Conservation (phyloP, 257 asterid genomes). For the Verbena officinalis region DNA sequence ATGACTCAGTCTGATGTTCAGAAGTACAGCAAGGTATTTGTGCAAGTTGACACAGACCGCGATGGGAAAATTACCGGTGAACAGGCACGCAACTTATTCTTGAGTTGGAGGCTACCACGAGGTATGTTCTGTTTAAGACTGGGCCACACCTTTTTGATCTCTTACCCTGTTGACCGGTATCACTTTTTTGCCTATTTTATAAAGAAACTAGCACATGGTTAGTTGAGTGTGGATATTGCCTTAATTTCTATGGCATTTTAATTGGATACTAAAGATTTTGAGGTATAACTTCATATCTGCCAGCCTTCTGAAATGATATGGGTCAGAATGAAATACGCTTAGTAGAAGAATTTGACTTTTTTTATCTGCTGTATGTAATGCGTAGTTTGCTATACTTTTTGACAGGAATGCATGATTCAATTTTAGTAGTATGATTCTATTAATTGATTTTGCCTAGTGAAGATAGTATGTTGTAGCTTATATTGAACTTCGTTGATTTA, state of each 20-base stretch:
- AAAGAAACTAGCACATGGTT: background rate
- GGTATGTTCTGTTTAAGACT: slow-evolving; percentile 45
- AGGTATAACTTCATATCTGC: background rate
- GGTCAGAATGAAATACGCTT: background rate
- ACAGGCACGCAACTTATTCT: slow-evolving; percentile 91
- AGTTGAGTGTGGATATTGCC: slow-evolving; percentile 10
- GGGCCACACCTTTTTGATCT: background rate
- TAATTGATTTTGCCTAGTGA: background rate
- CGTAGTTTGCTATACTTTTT: background rate
- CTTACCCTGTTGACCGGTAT: slow-evolving; percentile 15
- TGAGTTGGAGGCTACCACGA: slow-evolving; percentile 95
- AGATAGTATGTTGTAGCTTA: background rate
- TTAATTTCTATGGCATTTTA: slow-evolving; percentile 14
- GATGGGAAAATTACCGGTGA: slow-evolving; percentile 95
- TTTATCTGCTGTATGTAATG: slow-evolving; percentile 13
- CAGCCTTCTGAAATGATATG: slow-evolving; percentile 24
- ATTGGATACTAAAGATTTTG: slow-evolving; percentile 9
- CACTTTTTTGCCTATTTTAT: slow-evolving; percentile 3
- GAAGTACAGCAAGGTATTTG: slow-evolving; percentile 84
- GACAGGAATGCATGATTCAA: background rate
- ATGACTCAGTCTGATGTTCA: slow-evolving; percentile 83
- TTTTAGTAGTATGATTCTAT: slow-evolving; percentile 19
- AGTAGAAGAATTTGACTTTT: slow-evolving; percentile 14
- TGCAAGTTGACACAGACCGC: slow-evolving; percentile 87
- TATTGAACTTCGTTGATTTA: slow-evolving; percentile 4